A percentile compares a stretch with the other conserved stretches of the same genome.
These are phyloP conservation scores for Nitzschia inconspicua DNA, from an alignment of 108 stramenopile genomes.

Conservation along the genomic window DNA sequence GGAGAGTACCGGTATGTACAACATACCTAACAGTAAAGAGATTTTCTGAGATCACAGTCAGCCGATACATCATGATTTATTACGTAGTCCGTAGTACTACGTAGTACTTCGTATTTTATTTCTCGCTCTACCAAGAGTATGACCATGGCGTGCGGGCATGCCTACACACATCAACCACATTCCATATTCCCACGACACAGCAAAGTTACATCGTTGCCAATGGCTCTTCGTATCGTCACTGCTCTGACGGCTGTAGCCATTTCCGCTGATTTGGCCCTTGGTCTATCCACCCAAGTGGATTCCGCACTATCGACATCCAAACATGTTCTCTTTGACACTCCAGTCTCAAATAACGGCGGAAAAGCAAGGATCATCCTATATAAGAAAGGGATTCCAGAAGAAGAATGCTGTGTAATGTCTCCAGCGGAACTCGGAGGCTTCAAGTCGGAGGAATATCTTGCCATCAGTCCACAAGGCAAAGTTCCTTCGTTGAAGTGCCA, in stretches of 20 bases:
- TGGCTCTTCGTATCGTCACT: too few relatives aligned
- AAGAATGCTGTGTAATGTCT: constrained; percentile 62
- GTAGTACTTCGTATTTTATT: too few relatives aligned
- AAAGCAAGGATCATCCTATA: constrained; percentile 75
- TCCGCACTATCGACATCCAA: constrained; percentile 4
- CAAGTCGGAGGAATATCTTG: constrained; percentile 76
- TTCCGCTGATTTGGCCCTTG: not conserved
- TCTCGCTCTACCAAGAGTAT: too few relatives aligned
- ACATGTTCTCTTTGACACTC: constrained; percentile 83
- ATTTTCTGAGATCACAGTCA: not conserved
- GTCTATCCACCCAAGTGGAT: not conserved
- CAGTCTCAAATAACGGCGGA: constrained; percentile 93
- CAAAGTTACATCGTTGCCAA: too few relatives aligned
- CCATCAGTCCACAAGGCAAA: constrained; percentile 87
- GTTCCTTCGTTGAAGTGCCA: constrained; percentile 69
- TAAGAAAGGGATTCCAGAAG: constrained; percentile 55
- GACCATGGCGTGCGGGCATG: too few relatives aligned
- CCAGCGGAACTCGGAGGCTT: constrained; percentile 81
- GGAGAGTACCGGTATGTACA: not conserved
- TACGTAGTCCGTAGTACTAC: too few relatives aligned
- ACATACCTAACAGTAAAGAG: not conserved
- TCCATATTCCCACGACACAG: too few relatives aligned
- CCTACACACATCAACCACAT: too few relatives aligned
- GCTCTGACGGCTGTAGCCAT: not conserved
- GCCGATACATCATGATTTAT: too few relatives aligned